These are phyloP conservation scores for Arabis alpina DNA, from an alignment of 345 rosid genomes.

Conservation along the genomic window DNA sequence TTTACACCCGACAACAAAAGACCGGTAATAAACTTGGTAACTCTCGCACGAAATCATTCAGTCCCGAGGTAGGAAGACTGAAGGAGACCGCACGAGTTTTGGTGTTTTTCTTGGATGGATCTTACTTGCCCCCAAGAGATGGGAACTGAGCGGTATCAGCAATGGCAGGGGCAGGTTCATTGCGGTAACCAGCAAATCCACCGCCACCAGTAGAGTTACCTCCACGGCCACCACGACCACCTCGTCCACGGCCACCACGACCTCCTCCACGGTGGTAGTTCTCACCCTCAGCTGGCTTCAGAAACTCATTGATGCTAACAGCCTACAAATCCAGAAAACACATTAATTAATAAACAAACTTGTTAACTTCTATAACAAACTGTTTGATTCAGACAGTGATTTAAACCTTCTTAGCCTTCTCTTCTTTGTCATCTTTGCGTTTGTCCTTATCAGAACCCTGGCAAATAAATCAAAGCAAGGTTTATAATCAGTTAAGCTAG, in stretches of 20 bases:
- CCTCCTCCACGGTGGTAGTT: constrained; percentile 53
- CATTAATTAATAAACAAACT: neutral
- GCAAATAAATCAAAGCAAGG: constrained; percentile 20
- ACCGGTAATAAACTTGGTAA: constrained; percentile 11
- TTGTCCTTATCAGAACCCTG: constrained; percentile 98
- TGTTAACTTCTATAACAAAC: neutral
- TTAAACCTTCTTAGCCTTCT: constrained; percentile 80
- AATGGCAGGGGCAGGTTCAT: constrained; percentile 66
- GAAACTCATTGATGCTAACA: constrained; percentile 89
- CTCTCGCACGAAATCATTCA: constrained; percentile 1
- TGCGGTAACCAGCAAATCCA: constrained; percentile 51
- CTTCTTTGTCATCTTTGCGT: constrained; percentile 94
- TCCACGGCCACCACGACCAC: constrained; percentile 76
- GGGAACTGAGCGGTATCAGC: constrained; percentile 92
- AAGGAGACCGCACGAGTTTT: constrained; percentile 11
- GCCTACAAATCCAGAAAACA: constrained; percentile 49
- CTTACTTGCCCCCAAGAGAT: constrained; percentile 85
- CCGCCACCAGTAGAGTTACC: constrained; percentile 76
- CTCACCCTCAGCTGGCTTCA: constrained; percentile 95
- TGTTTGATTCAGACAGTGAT: neutral
- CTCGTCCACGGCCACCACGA: constrained; percentile 72
- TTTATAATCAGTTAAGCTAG: neutral
- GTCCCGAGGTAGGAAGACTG: constrained; percentile 3
- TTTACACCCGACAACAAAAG: constrained; percentile 42
- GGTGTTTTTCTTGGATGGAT: constrained; percentile 15